phyloP scores from a whole-genome alignment of 1,284 basidiomycete genomes.

The Sporisorium iseilematis-ciliati region DNA sequence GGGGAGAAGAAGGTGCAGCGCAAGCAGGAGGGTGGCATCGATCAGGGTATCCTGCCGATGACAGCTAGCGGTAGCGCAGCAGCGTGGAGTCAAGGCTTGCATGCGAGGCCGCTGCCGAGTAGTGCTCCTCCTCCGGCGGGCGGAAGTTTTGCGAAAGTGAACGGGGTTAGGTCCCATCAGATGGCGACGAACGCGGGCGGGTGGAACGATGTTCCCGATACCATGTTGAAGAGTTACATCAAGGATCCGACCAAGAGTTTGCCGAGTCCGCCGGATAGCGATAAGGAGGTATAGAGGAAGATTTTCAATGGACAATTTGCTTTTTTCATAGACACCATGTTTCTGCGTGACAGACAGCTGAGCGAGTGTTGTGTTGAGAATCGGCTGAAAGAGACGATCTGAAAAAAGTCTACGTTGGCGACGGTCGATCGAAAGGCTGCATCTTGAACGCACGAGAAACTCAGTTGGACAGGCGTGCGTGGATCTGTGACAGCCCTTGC shows the following conservation, averaged over 20 bases:
- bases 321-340: background rate
- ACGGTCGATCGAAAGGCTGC: too few species aligned
- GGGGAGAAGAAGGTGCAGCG: constrained; percentile 26
- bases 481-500: too few species aligned
- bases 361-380: background rate
- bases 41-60: constrained; percentile 11
- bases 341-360: background rate
- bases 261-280: constrained; percentile 48
- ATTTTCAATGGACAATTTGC: too few species aligned
- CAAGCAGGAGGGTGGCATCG: constrained; percentile 9
- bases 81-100: background rate
- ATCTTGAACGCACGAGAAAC: too few species aligned
- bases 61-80: background rate
- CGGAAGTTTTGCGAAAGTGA: background rate
- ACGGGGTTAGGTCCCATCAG: background rate
- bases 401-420: too few species aligned
- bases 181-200: constrained; percentile 17
- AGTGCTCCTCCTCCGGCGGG: background rate
- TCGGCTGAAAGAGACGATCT: too few species aligned
- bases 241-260: constrained; percentile 43
- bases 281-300: constrained; percentile 32
- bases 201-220: constrained; percentile 38
- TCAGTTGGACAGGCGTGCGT: too few species aligned
- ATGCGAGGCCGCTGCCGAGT: background rate
- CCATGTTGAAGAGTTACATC: constrained; percentile 33